Base-by-base conservation (phyloP, 768 basidiomycete genomes). In the Suillus fuscotomentosus region DNA sequence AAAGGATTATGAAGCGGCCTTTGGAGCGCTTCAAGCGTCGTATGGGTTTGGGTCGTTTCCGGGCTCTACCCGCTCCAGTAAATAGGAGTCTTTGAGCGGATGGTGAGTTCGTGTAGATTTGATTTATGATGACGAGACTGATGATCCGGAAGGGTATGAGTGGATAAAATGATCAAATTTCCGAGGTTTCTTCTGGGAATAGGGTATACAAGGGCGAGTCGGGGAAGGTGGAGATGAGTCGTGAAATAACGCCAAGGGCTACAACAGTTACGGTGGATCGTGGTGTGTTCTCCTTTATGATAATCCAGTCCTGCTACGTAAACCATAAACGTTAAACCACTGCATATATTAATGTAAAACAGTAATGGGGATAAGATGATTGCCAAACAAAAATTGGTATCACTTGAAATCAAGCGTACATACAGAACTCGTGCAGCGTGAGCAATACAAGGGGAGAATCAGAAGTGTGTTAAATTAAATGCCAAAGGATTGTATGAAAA, bases 1-100 rank as follows among this genome's bases (percentile, higher is more conserved):
- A 3, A 63, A 63, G 27, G 27, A 63, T 45, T 63, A 43, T 42
- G 62, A 63, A 59, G 62, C 41, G 3, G 62, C 62, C 15, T 63
- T 43, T 20, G 62, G 38, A 5, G 38, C 62, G 7, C 57, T 63
- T 22, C 55, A 56, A n/a, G 34, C 56, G 9, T 63, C 62, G 4
- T 63, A 63, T 45, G 62, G 62, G 20, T 42, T 59, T 27, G 57
- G 57, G 8, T 59, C 57, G 11, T 41, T 17, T 20, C 20, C 31
- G n/a, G 20, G 53, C 10, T 41, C 57, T 20, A 20, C 41, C 1
- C 39, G 17, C 57, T 59, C 57, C 24, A 59, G 57, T 59, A 59
- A 59, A 42, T 59, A 59, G 41, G 17, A 20, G 41, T 31, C 17
- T 42, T 59, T 42, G 17, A 42, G 9, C 56, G 17, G 17, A 57